These are phyloP conservation scores for Fusarium tjaetaba DNA, from an alignment of 2,329 filamentous ascomycete species.

Conservation along the genomic window DNA sequence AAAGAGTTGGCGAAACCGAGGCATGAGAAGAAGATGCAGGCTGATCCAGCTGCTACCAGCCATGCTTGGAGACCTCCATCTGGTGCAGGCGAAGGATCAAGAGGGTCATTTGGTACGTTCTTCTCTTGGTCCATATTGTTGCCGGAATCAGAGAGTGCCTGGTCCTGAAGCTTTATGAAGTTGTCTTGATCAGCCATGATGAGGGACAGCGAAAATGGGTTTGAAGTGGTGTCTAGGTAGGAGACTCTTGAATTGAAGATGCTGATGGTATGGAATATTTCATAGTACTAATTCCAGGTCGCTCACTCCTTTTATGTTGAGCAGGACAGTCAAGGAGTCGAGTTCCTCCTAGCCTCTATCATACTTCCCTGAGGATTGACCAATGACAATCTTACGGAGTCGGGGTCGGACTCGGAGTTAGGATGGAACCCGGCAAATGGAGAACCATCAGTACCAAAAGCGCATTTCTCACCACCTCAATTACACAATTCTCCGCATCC, in stretches of 20 bases:
- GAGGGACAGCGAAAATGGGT: not conserved
- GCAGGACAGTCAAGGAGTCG: not conserved
- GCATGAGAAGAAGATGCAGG: slow-evolving; percentile 50
- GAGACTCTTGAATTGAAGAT: too few species aligned
- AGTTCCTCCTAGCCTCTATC: not conserved
- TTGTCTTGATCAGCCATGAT: not conserved
- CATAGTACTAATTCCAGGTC: not conserved
- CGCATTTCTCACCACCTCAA: slow-evolving; percentile 8
- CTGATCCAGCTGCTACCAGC: slow-evolving; percentile 52
- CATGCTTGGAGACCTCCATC: slow-evolving; percentile 52
- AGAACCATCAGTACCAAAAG: not conserved
- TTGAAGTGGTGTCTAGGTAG: too few species aligned
- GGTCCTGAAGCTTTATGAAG: not conserved
- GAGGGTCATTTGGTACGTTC: not conserved
- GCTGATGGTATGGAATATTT: not conserved
- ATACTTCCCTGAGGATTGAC: rapidly evolving
- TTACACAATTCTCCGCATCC: not conserved
- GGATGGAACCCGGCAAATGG: slow-evolving; percentile 8
- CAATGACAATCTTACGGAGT: not conserved
- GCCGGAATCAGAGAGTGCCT: not conserved
- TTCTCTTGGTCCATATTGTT: not conserved
- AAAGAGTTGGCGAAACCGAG: slow-evolving; percentile 57
- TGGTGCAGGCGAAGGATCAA: slow-evolving; percentile 17
- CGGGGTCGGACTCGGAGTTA: not conserved
- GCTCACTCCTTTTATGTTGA: not conserved